phyloP scores from a whole-genome alignment of 2,329 filamentous ascomycete species.

The Ascochyta clinopodiicola region DNA sequence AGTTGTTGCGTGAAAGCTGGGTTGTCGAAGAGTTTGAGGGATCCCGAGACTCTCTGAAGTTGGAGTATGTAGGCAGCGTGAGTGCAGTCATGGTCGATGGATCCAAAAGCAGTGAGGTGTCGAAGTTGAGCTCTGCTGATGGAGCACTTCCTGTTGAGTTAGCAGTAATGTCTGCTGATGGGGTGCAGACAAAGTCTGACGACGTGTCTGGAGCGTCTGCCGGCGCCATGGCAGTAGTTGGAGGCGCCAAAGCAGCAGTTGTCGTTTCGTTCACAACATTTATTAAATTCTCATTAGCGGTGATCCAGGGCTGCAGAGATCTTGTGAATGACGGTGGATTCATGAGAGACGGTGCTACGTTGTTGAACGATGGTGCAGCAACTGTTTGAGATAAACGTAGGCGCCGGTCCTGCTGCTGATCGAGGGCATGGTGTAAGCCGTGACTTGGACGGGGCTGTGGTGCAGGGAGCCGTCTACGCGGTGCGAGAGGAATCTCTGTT shows the following conservation, averaged over 20 bases:
- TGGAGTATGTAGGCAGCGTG: slow-evolving; percentile 17
- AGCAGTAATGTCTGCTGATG: slow-evolving; percentile 17
- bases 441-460: slow-evolving; percentile 40
- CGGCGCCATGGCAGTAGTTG: slow-evolving; percentile 13
- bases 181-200: slow-evolving; percentile 19
- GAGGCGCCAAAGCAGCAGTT: slow-evolving; percentile 15
- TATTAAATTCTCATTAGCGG: slow-evolving; percentile 12
- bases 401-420: slow-evolving; percentile 41
- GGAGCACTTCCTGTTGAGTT: slow-evolving; percentile 8
- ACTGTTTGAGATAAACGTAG: slow-evolving; percentile 36
- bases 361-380: slow-evolving; percentile 13
- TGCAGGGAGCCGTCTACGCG: slow-evolving; percentile 41
- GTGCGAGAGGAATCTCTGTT: slow-evolving; percentile 20
- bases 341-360: neutral
- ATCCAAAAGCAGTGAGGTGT: slow-evolving; percentile 31
- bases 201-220: slow-evolving; percentile 13
- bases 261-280: slow-evolving; percentile 18
- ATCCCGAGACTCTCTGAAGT: slow-evolving; percentile 29
- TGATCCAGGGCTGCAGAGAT: slow-evolving; percentile 30
- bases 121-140: slow-evolving; percentile 33
- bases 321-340: slow-evolving; percentile 25
- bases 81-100: slow-evolving; percentile 23
- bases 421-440: slow-evolving; percentile 34
- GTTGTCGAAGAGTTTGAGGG: neutral
- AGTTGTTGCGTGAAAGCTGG: slow-evolving; percentile 1